These are phyloP conservation scores for Leptomonas pyrrhocoris DNA, from an alignment of 208 protist genomes.

Conservation along the genomic window DNA sequence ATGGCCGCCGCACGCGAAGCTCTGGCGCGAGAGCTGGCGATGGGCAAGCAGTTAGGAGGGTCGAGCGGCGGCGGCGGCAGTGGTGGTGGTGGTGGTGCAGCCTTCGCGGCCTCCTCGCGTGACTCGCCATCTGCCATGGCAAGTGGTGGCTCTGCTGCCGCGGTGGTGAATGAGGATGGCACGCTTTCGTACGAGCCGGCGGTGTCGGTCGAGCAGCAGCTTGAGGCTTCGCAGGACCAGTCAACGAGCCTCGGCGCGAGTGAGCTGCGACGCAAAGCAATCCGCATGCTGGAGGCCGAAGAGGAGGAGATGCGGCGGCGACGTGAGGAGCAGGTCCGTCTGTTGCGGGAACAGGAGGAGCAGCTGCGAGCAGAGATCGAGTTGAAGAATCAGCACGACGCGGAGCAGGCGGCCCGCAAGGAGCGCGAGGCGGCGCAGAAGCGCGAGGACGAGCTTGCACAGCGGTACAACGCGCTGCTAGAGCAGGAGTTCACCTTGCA, in stretches of 20 bases:
- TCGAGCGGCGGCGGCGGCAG: background rate
- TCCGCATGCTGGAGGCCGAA: slow-evolving; percentile 75
- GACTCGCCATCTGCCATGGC: background rate
- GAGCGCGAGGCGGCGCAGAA: slow-evolving; percentile 41
- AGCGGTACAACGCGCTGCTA: slow-evolving; percentile 40
- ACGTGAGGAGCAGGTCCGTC: slow-evolving; percentile 42
- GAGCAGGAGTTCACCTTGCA: slow-evolving; percentile 49
- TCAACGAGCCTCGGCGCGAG: slow-evolving; percentile 14
- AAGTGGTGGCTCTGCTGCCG: background rate
- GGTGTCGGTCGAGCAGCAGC: slow-evolving; percentile 21
- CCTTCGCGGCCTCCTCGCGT: background rate
- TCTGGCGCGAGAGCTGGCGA: slow-evolving; percentile 54
- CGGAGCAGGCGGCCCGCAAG: slow-evolving; percentile 47
- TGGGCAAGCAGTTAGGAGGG: slow-evolving; percentile 26
- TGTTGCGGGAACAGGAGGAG: slow-evolving; percentile 43
- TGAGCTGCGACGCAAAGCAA: slow-evolving; percentile 65
- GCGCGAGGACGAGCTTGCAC: slow-evolving; percentile 33
- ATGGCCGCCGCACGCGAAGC: slow-evolving; percentile 66
- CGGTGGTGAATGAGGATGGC: slow-evolving; percentile 18
- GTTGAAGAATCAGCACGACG: slow-evolving; percentile 61
- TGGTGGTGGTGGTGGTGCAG: background rate
- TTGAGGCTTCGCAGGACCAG: slow-evolving; percentile 1
- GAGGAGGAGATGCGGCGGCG: slow-evolving; percentile 48
- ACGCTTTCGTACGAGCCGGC: slow-evolving; percentile 30
- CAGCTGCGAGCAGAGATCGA: slow-evolving; percentile 34